Evolutionary conservation across 768 basidiomycete species (phyloP), one percentile per base, ranked within the genome.

Genomic region (Udeniomyces megalosporus): DNA sequence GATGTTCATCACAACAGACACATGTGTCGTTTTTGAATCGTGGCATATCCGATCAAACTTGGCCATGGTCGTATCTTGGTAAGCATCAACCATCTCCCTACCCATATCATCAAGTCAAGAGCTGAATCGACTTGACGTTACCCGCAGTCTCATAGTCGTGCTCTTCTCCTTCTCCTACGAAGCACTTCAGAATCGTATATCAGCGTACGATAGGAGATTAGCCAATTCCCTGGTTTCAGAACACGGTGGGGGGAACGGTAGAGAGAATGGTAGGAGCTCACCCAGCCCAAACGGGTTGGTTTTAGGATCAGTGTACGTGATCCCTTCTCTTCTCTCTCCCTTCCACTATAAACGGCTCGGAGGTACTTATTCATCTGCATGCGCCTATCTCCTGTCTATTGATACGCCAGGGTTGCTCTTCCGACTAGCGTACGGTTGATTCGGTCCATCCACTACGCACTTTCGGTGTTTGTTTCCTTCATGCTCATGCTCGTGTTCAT

Each of bases 401-500:
- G n/a, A n/a, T n/a, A n/a, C n/a, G n/a, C n/a, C n/a, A n/a, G 58
- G 3, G 15, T 49, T 14, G 58, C 26, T 31, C 46, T 59, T 8
- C 58, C 58, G 3, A 29, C 24, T n/a, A 24, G 47, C 4, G 58
- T 50, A 17, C 24, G 58, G 31, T 1, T 24, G 3, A 22, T 38
- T 6, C 46, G 58, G 15, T 46, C 58, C 3, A 7, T 31, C n/a
- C 24, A 31, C 11, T 59, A 59, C 49, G 58, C 47, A 14, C 58
- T 59, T 15, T 49, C 47, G 7, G 58, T 59, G 8, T 35, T 50
- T 31, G n/a, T 50, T 45, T 59, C 58, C 29, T 59, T 59, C 47
- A 47, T 44, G 34, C 58, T 59, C 29, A 59, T 59, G 58, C 47
- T 59, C 20, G 47, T 59, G 32, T 59, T 59, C 32, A 59, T 59